These are phyloP conservation scores for Phytopythium mirpurense DNA, from an alignment of 352 stramenopile species.

Conservation along the genomic window DNA sequence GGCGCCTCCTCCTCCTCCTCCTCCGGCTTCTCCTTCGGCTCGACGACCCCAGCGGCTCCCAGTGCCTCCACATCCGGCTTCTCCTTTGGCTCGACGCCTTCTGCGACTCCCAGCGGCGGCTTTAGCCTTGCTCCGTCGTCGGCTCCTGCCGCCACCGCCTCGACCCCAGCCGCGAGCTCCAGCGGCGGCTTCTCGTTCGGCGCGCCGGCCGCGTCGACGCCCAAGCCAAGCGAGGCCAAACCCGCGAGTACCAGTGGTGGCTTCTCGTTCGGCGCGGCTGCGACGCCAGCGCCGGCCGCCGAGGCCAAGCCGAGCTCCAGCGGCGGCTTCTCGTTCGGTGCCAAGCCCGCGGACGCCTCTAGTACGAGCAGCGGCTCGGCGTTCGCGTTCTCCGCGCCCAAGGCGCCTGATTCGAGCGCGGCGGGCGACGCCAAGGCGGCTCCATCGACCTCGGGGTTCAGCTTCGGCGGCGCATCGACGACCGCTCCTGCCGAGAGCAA, in stretches of 20 bases:
- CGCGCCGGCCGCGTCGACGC: background rate
- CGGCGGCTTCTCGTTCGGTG: slow-evolving; percentile 42
- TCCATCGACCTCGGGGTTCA: slow-evolving; percentile 19
- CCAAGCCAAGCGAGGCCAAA: slow-evolving; percentile 12
- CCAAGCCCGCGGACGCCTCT: slow-evolving; percentile 16
- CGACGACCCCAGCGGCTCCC: slow-evolving; percentile 2
- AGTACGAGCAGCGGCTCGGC: slow-evolving; percentile 11
- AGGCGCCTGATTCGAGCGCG: slow-evolving; percentile 18
- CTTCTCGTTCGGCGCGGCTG: slow-evolving; percentile 22
- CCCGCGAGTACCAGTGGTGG: slow-evolving; percentile 6
- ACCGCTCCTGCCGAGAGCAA: slow-evolving; percentile 6
- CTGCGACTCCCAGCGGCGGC: background rate
- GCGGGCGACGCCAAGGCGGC: slow-evolving; percentile 15
- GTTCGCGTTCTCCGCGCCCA: slow-evolving; percentile 17
- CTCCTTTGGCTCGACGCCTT: slow-evolving; percentile 17
- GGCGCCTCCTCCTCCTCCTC: slow-evolving; percentile 13
- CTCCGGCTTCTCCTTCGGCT: slow-evolving; percentile 31
- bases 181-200: slow-evolving; percentile 17
- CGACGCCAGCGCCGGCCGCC: background rate
- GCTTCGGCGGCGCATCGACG: slow-evolving; percentile 13
- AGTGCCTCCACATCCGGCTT: slow-evolving; percentile 24
- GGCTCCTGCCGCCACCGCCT: background rate
- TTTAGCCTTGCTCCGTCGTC: slow-evolving; percentile 14
- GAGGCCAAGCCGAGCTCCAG: slow-evolving; percentile 11
- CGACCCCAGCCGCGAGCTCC: background rate